A percentile compares a stretch with the other conserved stretches of the same genome.
Evolutionary conservation across 2,329 filamentous ascomycete genomes (phyloP).

Genomic region (Paecilomyces fulvus): DNA sequence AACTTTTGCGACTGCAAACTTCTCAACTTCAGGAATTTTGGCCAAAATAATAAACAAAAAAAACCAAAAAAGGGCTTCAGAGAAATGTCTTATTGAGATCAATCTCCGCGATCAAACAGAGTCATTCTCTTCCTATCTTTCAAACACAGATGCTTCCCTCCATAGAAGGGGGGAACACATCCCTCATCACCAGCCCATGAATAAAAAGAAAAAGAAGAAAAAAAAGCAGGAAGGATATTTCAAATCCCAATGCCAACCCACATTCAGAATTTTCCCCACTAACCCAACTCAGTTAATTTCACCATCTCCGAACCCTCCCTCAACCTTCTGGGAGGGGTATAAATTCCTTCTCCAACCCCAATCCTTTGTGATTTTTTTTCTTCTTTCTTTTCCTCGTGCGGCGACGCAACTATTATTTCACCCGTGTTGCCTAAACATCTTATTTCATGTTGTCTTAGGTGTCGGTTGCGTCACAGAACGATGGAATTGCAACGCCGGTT

Average conservation of each 20-base stretch:
- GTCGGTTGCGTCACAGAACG: constrained; percentile 73
- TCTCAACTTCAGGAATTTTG: no score
- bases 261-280: constrained; percentile 5
- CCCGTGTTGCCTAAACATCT: constrained; percentile 72
- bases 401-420: constrained; percentile 63
- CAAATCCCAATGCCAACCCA: neutral
- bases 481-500: constrained; percentile 70
- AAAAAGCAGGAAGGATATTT: constrained; percentile 2
- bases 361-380: constrained; percentile 26
- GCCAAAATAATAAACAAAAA: no score
- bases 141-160: constrained; percentile 14
- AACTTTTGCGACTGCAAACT: no score
- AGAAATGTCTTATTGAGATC: constrained; percentile 35
- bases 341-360: constrained; percentile 11
- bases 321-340: constrained; percentile 7
- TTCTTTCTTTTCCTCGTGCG: constrained; percentile 64
- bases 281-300: constrained; percentile 1
- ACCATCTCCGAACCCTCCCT: neutral
- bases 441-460: constrained; percentile 50
- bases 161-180: constrained; percentile 14
- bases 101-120: constrained; percentile 23
- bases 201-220: constrained; percentile 12
- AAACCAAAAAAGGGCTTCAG: constrained; percentile 31
- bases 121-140: constrained; percentile 43
- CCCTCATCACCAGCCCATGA: constrained; percentile 36